Conservation (phyloP, 441 rosid genomes). For the Aquilaria agallochum region DNA sequence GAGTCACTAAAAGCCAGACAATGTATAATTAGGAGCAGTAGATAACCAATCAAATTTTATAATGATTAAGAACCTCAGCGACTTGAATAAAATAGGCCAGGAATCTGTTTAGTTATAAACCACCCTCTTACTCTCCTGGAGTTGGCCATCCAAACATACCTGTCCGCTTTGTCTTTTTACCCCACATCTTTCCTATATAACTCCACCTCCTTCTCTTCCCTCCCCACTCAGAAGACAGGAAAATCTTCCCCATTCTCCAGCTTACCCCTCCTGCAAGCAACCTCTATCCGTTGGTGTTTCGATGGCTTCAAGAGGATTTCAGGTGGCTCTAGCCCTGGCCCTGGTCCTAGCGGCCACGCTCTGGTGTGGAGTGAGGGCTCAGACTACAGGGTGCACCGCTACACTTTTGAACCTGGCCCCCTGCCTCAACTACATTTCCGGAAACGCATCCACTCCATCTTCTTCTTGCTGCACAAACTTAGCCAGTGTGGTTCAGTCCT, state of each 20-base stretch:
- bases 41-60: too few relatives aligned
- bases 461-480: conserved; percentile 40
- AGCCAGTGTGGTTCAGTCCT: conserved; percentile 33
- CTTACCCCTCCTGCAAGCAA: conserved; percentile 1
- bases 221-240: conserved; percentile 14
- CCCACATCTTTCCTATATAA: conserved; percentile 15
- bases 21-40: too few relatives aligned
- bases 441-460: conserved; percentile 42
- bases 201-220: conserved; percentile 6
- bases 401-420: conserved; percentile 28
- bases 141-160: conserved; percentile 35
- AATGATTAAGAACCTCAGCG: too few relatives aligned
- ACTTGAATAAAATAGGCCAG: too few relatives aligned
- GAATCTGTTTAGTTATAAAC: too few relatives aligned
- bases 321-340: not conserved
- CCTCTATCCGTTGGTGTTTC: not conserved
- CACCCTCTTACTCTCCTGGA: not conserved
- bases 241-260: conserved; percentile 8
- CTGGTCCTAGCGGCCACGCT: conserved; percentile 18
- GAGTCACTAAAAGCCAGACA: too few relatives aligned
- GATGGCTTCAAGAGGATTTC: conserved; percentile 1
- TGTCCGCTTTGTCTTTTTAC: conserved; percentile 14
- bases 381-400: conserved; percentile 21
- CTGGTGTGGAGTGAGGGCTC: conserved; percentile 26
- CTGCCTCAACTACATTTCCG: conserved; percentile 41